Conservation (phyloP, 441 rosid genomes). For the Melastoma candidum region DNA sequence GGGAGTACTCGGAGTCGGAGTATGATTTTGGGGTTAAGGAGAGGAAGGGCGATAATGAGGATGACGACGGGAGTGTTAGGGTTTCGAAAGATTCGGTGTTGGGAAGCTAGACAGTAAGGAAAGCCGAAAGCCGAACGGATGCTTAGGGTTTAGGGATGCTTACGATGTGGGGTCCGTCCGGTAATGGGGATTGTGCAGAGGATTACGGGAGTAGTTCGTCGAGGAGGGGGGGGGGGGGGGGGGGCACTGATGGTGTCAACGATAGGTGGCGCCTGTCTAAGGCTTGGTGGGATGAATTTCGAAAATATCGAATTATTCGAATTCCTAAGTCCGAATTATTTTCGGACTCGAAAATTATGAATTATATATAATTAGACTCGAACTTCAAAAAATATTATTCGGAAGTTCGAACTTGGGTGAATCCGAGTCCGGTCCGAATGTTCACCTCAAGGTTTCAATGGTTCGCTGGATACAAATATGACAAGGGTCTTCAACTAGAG, state of each 20-base stretch:
- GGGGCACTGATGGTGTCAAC: constrained; percentile 30
- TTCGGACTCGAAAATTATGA: too few relatives aligned
- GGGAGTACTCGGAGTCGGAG: constrained; percentile 90
- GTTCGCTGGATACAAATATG: too few relatives aligned
- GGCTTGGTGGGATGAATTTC: too few relatives aligned
- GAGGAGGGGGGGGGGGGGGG: constrained; percentile 56
- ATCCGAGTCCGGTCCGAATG: too few relatives aligned
- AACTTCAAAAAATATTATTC: too few relatives aligned
- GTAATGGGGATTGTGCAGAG: constrained; percentile 50
- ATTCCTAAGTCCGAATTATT: too few relatives aligned
- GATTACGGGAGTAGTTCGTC: constrained; percentile 35
- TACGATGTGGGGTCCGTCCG: constrained; percentile 18
- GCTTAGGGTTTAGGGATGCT: neutral
- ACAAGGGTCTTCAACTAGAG: too few relatives aligned
- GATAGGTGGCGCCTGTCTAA: too few relatives aligned
- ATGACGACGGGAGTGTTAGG: constrained; percentile 33
- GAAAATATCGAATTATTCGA: too few relatives aligned
- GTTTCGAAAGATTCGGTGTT: constrained; percentile 41
- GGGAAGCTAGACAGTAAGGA: constrained; percentile 46
- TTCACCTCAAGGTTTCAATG: too few relatives aligned
- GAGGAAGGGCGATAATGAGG: constrained; percentile 32
- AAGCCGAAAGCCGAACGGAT: constrained; percentile 37
- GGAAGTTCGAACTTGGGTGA: too few relatives aligned
- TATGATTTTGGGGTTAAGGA: constrained; percentile 58
- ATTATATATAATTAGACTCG: too few relatives aligned